These are phyloP conservation scores for Nothomitra cinnamomea DNA, from an alignment of 2,329 filamentous ascomycete genomes.

Conservation along the genomic window DNA sequence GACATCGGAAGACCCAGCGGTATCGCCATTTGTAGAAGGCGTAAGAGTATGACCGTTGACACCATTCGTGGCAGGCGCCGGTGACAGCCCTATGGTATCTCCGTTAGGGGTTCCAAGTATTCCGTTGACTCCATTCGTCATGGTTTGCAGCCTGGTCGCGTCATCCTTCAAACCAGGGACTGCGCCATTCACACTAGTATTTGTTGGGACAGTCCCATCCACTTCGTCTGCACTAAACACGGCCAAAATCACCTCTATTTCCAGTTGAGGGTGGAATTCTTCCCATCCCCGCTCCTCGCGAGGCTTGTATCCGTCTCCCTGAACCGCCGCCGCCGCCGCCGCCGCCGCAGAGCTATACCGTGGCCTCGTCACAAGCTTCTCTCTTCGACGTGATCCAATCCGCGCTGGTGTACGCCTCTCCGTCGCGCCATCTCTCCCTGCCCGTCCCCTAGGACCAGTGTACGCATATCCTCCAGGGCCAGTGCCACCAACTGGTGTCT, in stretches of 20 bases:
- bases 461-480: constrained; percentile 31
- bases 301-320: constrained; percentile 92
- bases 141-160: neutral
- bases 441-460: constrained; percentile 34
- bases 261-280: constrained; percentile 89
- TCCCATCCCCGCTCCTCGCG: constrained; percentile 94
- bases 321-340: constrained; percentile 70
- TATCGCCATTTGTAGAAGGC: constrained; percentile 9
- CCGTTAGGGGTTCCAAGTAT: neutral
- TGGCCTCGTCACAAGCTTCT: constrained; percentile 32
- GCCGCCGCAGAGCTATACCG: constrained; percentile 73
- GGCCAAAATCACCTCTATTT: constrained; percentile 67
- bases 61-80: neutral
- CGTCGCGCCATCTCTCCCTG: constrained; percentile 20
- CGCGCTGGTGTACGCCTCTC: constrained; percentile 15
- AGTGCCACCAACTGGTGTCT: constrained; percentile 36
- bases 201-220: constrained; percentile 40
- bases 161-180: neutral
- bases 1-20: constrained; percentile 15
- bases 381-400: constrained; percentile 22
- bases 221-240: constrained; percentile 72
- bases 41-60: neutral
- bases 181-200: neutral
- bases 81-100: neutral
- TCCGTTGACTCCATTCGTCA: constrained; percentile 1